Base-by-base conservation (phyloP, 441 rosid species). In the Arabidopsis hybrid region DNA sequence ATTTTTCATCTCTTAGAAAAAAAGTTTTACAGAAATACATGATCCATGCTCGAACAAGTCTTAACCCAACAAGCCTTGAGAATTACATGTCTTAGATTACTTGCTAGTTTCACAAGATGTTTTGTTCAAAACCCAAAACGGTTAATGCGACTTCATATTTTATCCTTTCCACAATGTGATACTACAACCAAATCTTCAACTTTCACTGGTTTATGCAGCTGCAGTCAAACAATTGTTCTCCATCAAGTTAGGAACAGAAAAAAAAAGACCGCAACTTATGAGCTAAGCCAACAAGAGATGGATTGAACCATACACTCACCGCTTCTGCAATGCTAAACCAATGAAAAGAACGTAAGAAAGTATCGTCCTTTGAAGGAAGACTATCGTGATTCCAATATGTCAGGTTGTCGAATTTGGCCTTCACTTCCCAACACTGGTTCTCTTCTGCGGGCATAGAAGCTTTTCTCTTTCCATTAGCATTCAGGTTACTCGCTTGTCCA, bases 371-470 rank as follows among this genome's bases (percentile, higher is more conserved):
- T 10, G 97, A 88, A 69, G 99, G 99, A 67, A 84, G 73, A 67
- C 11, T 73, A 63, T 90, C 96, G 51, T 88, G 91, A 83, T 94
- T 94, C 97, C 99, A 94, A 75, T 86, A 90, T 3, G 95, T 84
- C 64, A 92, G 49, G 42, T 87, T 86, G 65, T 85, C 87, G 62
- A 92, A 94, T 65, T 78, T 88, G 1, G 97, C 99, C 71, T 82
- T 89, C 66, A 36, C 79, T 73, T 89, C 89, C 98, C 96, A 94
- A 74, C 79, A 66, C 3, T 72, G 75, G 62, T 79, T 63, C 42
- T 51, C 78, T 61, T 82, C 87, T 34, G 83, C 65, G 50, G 13
- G 16, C 34, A 76, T 82, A 65, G 68, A 74, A 76, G 86, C 82
- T 78, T 87, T 84, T 64, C 85, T 75, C 59, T 86, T 86, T 60